phyloP scores from a whole-genome alignment of 306 rosid species.

The Sesbania bispinosa region DNA sequence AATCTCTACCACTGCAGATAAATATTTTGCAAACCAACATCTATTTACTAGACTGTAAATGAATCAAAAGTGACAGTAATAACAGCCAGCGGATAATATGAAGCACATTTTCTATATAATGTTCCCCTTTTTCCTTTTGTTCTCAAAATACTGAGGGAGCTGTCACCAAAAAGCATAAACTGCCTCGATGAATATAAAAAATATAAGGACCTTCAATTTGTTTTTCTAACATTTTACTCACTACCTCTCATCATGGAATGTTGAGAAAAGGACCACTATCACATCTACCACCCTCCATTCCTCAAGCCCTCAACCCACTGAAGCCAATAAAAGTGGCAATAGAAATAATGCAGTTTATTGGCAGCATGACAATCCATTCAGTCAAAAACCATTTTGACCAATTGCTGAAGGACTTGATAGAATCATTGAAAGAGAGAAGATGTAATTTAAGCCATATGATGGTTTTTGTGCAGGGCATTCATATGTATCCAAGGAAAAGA shows the following conservation, averaged over 20 bases:
- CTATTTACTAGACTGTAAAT: neutral
- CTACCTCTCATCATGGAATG: neutral
- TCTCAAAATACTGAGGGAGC: conserved; percentile 1
- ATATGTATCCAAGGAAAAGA: neutral
- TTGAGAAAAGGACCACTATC: conserved; percentile 1
- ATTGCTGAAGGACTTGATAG: neutral
- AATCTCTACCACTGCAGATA: conserved; percentile 42
- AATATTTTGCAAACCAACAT: conserved; percentile 27
- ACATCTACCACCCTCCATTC: conserved; percentile 15
- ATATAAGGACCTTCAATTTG: neutral
- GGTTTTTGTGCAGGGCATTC: neutral
- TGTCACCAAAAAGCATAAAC: neutral
- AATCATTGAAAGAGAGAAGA: neutral
- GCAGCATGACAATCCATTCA: conserved; percentile 14
- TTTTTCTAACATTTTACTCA: neutral
- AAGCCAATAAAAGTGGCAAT: conserved; percentile 5
- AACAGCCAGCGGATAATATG: conserved; percentile 10
- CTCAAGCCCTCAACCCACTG: neutral
- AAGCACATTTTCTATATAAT: neutral
- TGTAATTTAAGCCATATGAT: neutral
- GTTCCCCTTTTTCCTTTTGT: neutral
- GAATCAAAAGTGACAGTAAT: conserved; percentile 8
- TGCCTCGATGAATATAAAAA: neutral
- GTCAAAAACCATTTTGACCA: conserved; percentile 18
- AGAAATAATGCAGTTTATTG: neutral